These are phyloP conservation scores for Phytopythium ostracodes DNA, from an alignment of 352 stramenopile species.

Conservation along the genomic window DNA sequence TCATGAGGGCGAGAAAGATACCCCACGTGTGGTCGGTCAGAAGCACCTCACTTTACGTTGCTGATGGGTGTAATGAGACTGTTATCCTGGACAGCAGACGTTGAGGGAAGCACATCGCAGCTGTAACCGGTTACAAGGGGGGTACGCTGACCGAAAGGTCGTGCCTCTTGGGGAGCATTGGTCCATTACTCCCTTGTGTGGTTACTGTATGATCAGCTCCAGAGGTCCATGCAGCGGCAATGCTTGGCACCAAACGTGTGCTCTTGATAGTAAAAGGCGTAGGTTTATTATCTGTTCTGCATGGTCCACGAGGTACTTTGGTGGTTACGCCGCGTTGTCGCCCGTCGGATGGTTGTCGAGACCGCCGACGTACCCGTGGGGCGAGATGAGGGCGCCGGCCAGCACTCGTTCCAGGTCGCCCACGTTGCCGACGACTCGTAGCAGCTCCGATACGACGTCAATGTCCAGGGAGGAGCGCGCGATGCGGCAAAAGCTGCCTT, in stretches of 20 bases:
- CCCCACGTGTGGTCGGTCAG: neutral
- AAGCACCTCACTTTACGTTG: neutral
- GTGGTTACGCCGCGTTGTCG: neutral
- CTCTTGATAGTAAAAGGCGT: too few relatives aligned
- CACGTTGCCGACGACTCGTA: constrained; percentile 19
- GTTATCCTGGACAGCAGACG: neutral
- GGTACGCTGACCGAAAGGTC: neutral
- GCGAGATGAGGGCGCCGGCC: neutral
- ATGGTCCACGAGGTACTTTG: neutral
- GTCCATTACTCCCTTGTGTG: too few relatives aligned
- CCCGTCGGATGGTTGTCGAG: neutral
- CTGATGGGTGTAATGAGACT: neutral
- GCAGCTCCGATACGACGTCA: constrained; percentile 21
- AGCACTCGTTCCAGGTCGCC: constrained; percentile 13
- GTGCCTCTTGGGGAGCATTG: neutral
- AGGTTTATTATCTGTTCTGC: too few relatives aligned
- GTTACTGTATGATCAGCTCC: too few relatives aligned
- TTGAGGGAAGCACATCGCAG: neutral
- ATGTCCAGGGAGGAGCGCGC: constrained; percentile 23
- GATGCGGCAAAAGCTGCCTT: constrained; percentile 9
- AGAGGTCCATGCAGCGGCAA: too few relatives aligned
- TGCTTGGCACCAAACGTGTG: too few relatives aligned
- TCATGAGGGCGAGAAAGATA: neutral
- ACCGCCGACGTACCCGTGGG: neutral
- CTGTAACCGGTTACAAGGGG: neutral